Evolutionary conservation across 768 basidiomycete species (phyloP).

Genomic region (Gymnopilus dilepis): DNA sequence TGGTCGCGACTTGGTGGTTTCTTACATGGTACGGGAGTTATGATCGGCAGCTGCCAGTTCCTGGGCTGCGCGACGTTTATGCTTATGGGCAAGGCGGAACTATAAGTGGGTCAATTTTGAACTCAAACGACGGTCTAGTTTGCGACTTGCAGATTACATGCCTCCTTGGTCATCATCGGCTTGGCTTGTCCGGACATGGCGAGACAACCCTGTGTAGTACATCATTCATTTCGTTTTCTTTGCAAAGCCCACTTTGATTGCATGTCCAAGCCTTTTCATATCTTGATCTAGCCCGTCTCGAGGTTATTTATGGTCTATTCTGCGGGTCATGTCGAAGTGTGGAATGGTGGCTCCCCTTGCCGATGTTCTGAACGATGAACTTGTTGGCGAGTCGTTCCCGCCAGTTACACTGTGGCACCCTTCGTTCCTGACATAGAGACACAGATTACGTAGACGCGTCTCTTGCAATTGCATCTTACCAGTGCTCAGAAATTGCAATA

Average conservation of each 20-base stretch:
- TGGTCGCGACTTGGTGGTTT: conserved; percentile 15
- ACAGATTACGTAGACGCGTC: no score
- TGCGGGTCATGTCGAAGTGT: not conserved
- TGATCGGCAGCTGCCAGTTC: conserved; percentile 25
- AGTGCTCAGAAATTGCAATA: no score
- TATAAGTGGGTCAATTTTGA: conserved; percentile 22
- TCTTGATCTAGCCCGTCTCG: not conserved
- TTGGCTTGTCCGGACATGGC: conserved; percentile 17
- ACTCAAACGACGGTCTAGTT: conserved; percentile 17
- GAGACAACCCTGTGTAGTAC: conserved; percentile 17
- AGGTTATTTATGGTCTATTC: not conserved
- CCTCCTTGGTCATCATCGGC: conserved; percentile 21
- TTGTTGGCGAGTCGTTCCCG: no score
- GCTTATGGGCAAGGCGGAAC: conserved; percentile 21
- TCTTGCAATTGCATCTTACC: no score
- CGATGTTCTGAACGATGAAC: no score
- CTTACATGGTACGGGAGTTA: conserved; percentile 6
- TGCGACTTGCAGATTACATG: conserved; percentile 12
- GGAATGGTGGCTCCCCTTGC: not conserved
- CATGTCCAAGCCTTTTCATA: not conserved
- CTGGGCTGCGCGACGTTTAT: conserved; percentile 17
- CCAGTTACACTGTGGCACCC: no score
- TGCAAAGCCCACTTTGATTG: not conserved
- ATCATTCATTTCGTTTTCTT: conserved; percentile 11
- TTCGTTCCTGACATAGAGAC: no score